Base-by-base conservation (phyloP, 441 rosid genomes). In the Syzygium malaccense region DNA sequence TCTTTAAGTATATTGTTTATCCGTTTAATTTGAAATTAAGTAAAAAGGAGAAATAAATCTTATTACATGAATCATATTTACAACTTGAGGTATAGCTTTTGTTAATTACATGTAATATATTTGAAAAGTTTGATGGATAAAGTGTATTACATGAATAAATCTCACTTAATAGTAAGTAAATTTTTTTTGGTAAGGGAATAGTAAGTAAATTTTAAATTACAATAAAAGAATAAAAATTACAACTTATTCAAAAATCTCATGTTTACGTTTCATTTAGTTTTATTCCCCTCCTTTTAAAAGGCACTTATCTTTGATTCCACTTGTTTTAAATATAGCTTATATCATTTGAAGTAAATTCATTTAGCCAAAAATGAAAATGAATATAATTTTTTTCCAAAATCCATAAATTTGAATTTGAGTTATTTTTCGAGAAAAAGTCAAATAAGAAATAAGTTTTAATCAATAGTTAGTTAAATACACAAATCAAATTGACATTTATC, bases 221-320 rank as follows among this genome's bases (percentile, higher is more conserved):
- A 0, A 1, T 15, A 30, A 33, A 33, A 0, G 7, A 68, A 19
- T 32, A 66, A 19, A 68, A 68, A 33, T 9, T 33, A 13, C 79
- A 68, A 33, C 23, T 68, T 68, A 68, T 33, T 6, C 20, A 17
- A 68, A 68, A 68, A 0, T 0, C 5, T 45, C 26, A 33, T 68
- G 79, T 68, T 68, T 33, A 68, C 17, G 33, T 1, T 68, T 68
- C 79, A 68, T 33, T 33, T 68, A 18, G 26, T 68, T 68, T 68
- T 17, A 32, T 17, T 32, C 33, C 78, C 45, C 28, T 32, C 33
- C 11, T 11, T 32, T 20, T 9, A 64, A 64, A 64, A 15, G 32
- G 23, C 25, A 32, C 78, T 66, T 66, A 66, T 32, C 18, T 66
- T 66, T 18, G 18, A 4, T 32, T 33, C 25, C 45, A 18, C 41